Evolutionary conservation across 352 stramenopile genomes (phyloP).

Genomic region (Phytophthora crassamura): DNA sequence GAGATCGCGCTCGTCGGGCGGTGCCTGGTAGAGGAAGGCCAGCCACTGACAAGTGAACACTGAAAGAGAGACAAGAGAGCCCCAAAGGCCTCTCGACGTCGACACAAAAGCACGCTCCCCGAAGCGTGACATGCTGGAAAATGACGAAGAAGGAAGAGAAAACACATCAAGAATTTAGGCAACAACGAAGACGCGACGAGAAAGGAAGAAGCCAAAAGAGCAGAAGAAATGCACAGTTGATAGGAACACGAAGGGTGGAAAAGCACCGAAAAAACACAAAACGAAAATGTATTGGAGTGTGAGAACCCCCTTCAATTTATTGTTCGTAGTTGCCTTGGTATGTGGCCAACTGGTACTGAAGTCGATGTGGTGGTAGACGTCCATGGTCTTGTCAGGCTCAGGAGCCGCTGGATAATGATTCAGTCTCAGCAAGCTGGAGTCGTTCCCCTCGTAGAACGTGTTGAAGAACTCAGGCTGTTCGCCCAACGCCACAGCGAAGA

Average conservation of each 20-base stretch:
- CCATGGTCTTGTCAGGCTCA: constrained; percentile 50
- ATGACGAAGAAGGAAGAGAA: constrained; percentile 34
- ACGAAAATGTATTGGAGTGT: constrained; percentile 34
- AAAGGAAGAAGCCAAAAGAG: constrained; percentile 28
- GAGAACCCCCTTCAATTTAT: constrained; percentile 11
- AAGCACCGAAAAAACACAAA: constrained; percentile 16
- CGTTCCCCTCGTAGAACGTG: constrained; percentile 54
- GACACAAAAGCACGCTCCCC: constrained; percentile 18
- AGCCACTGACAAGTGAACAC: constrained; percentile 20
- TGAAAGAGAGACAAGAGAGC: constrained; percentile 14
- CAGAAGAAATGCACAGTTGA: constrained; percentile 38
- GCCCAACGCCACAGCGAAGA: constrained; percentile 57
- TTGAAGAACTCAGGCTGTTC: constrained; percentile 56
- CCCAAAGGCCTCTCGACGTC: constrained; percentile 25
- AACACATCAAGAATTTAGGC: constrained; percentile 36
- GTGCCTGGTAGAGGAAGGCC: constrained; percentile 44
- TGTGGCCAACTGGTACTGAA: constrained; percentile 67
- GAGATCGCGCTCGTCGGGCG: constrained; percentile 77
- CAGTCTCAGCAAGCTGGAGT: constrained; percentile 89
- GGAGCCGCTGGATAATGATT: constrained; percentile 90
- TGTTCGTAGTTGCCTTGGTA: constrained; percentile 93
- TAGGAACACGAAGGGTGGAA: constrained; percentile 19
- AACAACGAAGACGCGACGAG: constrained; percentile 24
- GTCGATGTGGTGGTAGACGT: constrained; percentile 65
- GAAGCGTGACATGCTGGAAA: constrained; percentile 37